Evolutionary conservation across 2,329 filamentous ascomycete species (phyloP).

Genomic region (Talaromyces sp.): DNA sequence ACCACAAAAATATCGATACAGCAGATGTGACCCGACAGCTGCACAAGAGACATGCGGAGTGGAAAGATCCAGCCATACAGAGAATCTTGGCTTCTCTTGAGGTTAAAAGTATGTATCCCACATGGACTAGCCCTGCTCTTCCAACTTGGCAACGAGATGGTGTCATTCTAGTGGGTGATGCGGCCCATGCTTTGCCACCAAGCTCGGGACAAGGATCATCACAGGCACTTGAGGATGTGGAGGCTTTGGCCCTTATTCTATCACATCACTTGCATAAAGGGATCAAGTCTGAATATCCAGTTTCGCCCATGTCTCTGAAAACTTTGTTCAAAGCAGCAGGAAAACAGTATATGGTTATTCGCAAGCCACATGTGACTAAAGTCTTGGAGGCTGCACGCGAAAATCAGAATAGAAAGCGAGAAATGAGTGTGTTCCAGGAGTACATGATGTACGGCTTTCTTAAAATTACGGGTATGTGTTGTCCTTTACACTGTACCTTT

Average conservation of each 20-base stretch:
- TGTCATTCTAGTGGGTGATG: constrained; percentile 60
- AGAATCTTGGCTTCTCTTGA: constrained; percentile 43
- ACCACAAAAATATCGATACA: constrained; percentile 35
- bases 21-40: constrained; percentile 40
- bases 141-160: constrained; percentile 52
- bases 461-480: constrained; percentile 38
- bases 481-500: neutral
- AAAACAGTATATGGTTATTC: constrained; percentile 36
- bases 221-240: constrained; percentile 60
- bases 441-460: constrained; percentile 43
- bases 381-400: constrained; percentile 37
- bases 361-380: constrained; percentile 37
- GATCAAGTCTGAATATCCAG: constrained; percentile 2
- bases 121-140: constrained; percentile 52
- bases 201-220: constrained; percentile 59
- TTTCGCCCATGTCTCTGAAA: neutral
- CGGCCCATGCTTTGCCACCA: constrained; percentile 59
- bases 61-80: constrained; percentile 51
- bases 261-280: constrained; percentile 30
- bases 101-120: constrained; percentile 51
- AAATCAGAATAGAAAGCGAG: constrained; percentile 39
- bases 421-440: constrained; percentile 39
- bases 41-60: constrained; percentile 45
- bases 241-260: constrained; percentile 50
- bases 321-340: constrained; percentile 29